A percentile compares a stretch with the other conserved stretches of the same genome.
These are phyloP conservation scores for Fusarium citri DNA, from an alignment of 2,329 filamentous ascomycete species.

Conservation along the genomic window DNA sequence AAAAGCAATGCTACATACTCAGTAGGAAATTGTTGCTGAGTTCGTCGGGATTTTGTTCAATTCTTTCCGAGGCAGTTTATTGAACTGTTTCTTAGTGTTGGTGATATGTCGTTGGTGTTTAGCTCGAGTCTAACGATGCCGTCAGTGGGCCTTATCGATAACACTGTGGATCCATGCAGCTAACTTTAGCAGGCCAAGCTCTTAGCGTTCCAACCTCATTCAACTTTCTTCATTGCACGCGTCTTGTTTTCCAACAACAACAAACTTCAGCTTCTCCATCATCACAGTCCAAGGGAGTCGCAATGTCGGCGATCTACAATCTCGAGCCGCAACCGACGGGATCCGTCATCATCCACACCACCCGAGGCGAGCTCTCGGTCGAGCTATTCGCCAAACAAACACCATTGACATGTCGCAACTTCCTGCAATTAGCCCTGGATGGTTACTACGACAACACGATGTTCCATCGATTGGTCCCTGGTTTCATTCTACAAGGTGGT, in stretches of 20 bases:
- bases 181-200: constrained; percentile 11
- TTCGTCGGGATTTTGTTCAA: not conserved
- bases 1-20: not conserved
- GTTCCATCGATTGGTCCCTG: constrained; percentile 92
- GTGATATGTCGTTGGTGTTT: constrained; percentile 2
- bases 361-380: constrained; percentile 86
- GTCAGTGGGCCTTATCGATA: constrained; percentile 27
- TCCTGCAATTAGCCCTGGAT: constrained; percentile 93
- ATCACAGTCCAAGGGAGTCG: not conserved
- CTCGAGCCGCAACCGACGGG: constrained; percentile 95
- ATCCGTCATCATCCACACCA: constrained; percentile 91
- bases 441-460: constrained; percentile 95
- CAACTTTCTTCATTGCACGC: constrained; percentile 16
- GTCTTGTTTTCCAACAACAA: constrained; percentile 7
- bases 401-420: constrained; percentile 91
- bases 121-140: not conserved
- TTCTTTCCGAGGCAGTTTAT: not conserved
- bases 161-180: constrained; percentile 18
- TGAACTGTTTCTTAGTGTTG: not conserved
- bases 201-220: constrained; percentile 19
- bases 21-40: not conserved
- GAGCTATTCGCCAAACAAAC: constrained; percentile 96
- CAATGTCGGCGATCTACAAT: constrained; percentile 91
- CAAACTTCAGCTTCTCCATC: not conserved
- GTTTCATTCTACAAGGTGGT: constrained; percentile 93